Base-by-base conservation (phyloP, 2,329 filamentous ascomycete species). In the Fusarium albidum region DNA sequence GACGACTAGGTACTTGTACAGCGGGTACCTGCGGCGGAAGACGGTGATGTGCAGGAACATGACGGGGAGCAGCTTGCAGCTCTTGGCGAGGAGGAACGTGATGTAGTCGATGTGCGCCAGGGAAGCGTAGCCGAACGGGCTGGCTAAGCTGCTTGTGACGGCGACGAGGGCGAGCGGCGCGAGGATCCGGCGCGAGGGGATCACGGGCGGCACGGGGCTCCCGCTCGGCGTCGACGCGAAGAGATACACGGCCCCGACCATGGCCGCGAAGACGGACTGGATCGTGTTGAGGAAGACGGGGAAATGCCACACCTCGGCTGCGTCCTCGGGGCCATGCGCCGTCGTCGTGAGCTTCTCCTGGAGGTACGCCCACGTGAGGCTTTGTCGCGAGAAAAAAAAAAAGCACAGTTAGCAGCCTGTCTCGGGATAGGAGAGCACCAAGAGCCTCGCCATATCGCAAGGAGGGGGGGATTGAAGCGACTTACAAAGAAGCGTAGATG, bases 291-390 rank as follows among this genome's bases (percentile, higher is more conserved):
- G 87, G 73, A 98, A 94, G 68, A 99, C 88, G 49, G 95, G 90
- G 74, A 92, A 97, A 62, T 89, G 92, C 83, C 96, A 99, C 66
- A 91, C 86, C 72, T 96, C 88, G 35, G 84, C 85, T 26, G 81
- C 75, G 47, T 81, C 74, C 5, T 78, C 71, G 17, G 87, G 77
- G 52, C 89, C 89, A 75, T 98, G 95, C 8, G 86, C 82, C 10
- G 92, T 98, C 12, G 95, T 99, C 25, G 95, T 98, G 69, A 99
- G 91, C 68, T 95, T 92, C 76, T 99, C 95, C 81, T 99, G 95
- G 56, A 99, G 89, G 62, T 96, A 88, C 18, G 91, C 95, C 95
- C 95, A 99, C 28, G 93, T 96, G 46, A 99, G 79, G 77, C 94
- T 92, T 43, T n/a, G 8, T 29, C 28, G 31, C 27, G 15, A 27